Conservation (phyloP, 176 grass and related monocot genomes). For the Cymbopogon citratus region DNA sequence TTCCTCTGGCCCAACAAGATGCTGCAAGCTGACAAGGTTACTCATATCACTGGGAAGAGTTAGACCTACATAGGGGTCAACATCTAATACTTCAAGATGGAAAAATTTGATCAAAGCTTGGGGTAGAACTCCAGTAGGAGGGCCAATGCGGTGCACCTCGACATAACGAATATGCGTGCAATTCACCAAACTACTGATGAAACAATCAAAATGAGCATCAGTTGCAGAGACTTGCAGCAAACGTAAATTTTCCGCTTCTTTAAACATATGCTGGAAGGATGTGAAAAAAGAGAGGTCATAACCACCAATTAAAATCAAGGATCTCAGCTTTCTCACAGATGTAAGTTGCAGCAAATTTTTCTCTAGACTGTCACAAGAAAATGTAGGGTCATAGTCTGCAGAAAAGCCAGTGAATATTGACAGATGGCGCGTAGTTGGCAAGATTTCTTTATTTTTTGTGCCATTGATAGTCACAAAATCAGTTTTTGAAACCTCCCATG, state of each 20-base stretch:
- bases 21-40: slow-evolving; percentile 40
- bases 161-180: not conserved
- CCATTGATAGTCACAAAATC: not conserved
- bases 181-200: not conserved
- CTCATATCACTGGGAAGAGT: slow-evolving; percentile 20
- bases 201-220: not conserved
- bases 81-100: slow-evolving; percentile 42
- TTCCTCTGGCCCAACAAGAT: slow-evolving; percentile 28
- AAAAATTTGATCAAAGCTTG: slow-evolving; percentile 7
- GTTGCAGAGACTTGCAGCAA: not conserved
- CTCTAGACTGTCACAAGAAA: not conserved
- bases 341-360: not conserved
- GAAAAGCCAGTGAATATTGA: not conserved
- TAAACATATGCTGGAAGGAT: not conserved
- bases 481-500: not conserved
- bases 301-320: not conserved
- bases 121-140: not conserved
- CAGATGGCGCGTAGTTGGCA: not conserved
- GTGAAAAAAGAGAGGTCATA: not conserved
- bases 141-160: not conserved
- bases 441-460: not conserved
- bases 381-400: not conserved
- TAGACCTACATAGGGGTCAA: not conserved
- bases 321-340: not conserved
- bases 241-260: not conserved